Conservation (phyloP, 768 basidiomycete species). For the Clathrus columnatus region DNA sequence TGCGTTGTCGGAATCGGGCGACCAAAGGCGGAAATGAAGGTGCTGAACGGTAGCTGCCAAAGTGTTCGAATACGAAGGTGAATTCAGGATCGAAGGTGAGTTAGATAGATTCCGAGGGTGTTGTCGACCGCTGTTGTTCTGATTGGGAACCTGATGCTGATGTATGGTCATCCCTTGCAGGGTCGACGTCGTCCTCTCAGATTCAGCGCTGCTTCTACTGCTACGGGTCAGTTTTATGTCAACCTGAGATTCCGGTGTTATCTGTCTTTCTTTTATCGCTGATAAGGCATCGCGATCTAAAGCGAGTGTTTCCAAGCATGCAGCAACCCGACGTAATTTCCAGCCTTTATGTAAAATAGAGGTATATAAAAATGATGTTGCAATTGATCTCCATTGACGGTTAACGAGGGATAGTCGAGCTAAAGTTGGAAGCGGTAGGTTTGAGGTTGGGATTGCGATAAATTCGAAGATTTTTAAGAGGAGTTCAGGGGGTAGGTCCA, state of each 20-base stretch:
- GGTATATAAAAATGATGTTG: slow-evolving; percentile 3
- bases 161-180: neutral
- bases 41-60: slow-evolving; percentile 1
- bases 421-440: neutral
- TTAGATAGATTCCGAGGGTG: too few relatives aligned
- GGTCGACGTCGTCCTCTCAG: neutral
- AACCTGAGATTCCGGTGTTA: neutral
- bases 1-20: slow-evolving; percentile 1
- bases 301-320: slow-evolving; percentile 1
- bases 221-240: neutral
- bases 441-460: neutral
- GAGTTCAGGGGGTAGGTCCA: slow-evolving; percentile 2
- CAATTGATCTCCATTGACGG: neutral
- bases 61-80: neutral
- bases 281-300: neutral
- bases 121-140: too few relatives aligned
- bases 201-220: neutral
- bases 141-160: neutral
- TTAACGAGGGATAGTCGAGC: neutral
- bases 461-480: slow-evolving; percentile 7
- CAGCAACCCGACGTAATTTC: slow-evolving; percentile 4
- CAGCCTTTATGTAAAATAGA: slow-evolving; percentile 1
- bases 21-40: slow-evolving; percentile 8
- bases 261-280: neutral
- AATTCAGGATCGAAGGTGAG: too few relatives aligned